Conservation (phyloP, 169 alveolate species). For the Cryptosporidium viatorum region DNA sequence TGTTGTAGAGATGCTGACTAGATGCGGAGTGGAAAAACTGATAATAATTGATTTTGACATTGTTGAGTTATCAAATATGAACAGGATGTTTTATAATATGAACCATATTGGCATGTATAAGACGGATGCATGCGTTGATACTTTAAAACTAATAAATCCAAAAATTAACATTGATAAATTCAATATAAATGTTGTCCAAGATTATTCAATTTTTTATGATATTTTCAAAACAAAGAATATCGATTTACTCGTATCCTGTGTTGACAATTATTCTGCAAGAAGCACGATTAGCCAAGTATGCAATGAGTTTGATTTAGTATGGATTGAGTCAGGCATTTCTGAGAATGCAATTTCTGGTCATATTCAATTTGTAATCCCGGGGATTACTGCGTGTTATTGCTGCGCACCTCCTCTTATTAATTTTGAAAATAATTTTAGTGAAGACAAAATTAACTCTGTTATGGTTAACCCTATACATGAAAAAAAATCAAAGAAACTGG, state of each 20-base stretch:
- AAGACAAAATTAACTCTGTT: conserved; percentile 86
- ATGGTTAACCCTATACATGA: conserved; percentile 91
- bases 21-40: conserved; percentile 96
- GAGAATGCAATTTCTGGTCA: conserved; percentile 96
- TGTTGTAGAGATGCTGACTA: conserved; percentile 95
- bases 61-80: conserved; percentile 95
- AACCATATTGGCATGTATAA: conserved; percentile 91
- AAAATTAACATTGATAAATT: conserved; percentile 91
- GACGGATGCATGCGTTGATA: conserved; percentile 87
- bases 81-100: conserved; percentile 93
- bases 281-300: conserved; percentile 94
- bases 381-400: conserved; percentile 96
- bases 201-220: conserved; percentile 86
- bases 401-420: conserved; percentile 50
- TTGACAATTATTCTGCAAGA: conserved; percentile 96
- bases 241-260: conserved; percentile 93
- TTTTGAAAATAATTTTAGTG: conserved; percentile 37
- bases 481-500: conserved; percentile 87
- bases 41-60: conserved; percentile 93
- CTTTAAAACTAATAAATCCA: conserved; percentile 91
- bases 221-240: conserved; percentile 84
- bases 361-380: conserved; percentile 93
- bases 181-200: conserved; percentile 87
- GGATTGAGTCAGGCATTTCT: conserved; percentile 96
- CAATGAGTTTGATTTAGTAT: conserved; percentile 90